phyloP scores from a whole-genome alignment of 305 asterid genomes.

The Rubia tinctorum region DNA sequence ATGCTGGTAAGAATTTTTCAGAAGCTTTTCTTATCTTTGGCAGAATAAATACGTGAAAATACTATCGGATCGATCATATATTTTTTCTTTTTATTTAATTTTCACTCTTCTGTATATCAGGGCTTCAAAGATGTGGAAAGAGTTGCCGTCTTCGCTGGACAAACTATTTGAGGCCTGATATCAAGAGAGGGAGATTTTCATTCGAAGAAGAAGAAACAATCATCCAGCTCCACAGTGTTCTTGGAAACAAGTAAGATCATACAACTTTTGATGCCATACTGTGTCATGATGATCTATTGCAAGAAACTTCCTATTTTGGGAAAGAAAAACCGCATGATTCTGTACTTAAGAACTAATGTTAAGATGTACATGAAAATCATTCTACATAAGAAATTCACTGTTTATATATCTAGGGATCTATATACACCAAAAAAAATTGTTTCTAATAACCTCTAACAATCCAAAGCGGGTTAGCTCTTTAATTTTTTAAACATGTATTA shows the following conservation, averaged over 20 bases:
- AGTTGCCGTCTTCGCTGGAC: constrained; percentile 97
- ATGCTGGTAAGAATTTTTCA: constrained; percentile 46
- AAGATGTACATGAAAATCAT: no score
- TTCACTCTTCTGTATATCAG: no score
- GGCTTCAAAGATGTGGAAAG: constrained; percentile 81
- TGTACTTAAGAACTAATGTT: no score
- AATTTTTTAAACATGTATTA: background rate
- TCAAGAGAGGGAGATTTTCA: constrained; percentile 81
- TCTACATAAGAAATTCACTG: no score
- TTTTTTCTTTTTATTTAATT: background rate
- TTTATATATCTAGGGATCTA: no score
- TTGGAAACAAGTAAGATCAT: constrained; percentile 79
- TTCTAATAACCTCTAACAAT: no score
- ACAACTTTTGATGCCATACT: background rate
- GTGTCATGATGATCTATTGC: background rate
- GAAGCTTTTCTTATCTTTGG: background rate
- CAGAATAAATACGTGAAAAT: background rate
- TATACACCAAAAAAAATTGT: no score
- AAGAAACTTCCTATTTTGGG: no score
- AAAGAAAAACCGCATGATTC: no score
- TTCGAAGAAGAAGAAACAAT: constrained; percentile 87
- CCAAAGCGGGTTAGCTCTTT: no score
- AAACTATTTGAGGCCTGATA: constrained; percentile 79
- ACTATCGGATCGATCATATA: background rate
- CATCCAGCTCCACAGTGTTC: constrained; percentile 80